Base-by-base conservation (phyloP, 768 basidiomycete species). In the Phaeolepiota aurea region DNA sequence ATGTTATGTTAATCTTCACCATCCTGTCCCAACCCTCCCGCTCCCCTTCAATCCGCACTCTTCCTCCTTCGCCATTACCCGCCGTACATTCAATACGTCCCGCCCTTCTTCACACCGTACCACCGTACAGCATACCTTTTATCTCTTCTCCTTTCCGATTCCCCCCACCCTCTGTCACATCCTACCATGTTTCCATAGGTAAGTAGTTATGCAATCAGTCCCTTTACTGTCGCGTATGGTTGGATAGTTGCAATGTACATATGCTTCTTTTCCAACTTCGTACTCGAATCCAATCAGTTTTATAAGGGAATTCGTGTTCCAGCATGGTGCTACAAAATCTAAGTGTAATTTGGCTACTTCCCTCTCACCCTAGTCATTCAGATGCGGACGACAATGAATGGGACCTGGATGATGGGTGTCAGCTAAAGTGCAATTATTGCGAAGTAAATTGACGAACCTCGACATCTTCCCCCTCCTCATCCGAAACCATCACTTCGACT, bases 391-490 rank as follows among this genome's bases (percentile, higher is more conserved):
- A 89, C 76, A 51, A 90, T 76, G 69, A 90, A 91, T 0, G 87
- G 87, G 16, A 91, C 83, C 85, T 87, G 19, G 14, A 33, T 49
- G 19, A 5, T 19, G 16, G 37, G 21, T 21, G 37, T 22, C 35
- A 20, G 23, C 3, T 5, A 20, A 20, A 40, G 31, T 28, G 11
- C 9, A 5, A 40, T 5, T 28, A 36, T 32, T 18, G 19, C 3
- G 21, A 10, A 23, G 22, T 32, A 31, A 32, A 20, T 4, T 7
- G 13, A 54, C 66, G 41, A 50, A 87, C 91, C 72, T 98, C 94
- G 14, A 98, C 92, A 54, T 97, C 94, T 60, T 97, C 94, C 38
- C 77, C 90, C 10, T 87, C 76, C 54, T 90, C 89, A 53, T 97
- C 93, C 42, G 76, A 79, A 18, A 85, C 85, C 90, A 98, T 94